Evolutionary conservation across 2,329 filamentous ascomycete species (phyloP).

Genomic region (Sclerotinia nivalis): DNA sequence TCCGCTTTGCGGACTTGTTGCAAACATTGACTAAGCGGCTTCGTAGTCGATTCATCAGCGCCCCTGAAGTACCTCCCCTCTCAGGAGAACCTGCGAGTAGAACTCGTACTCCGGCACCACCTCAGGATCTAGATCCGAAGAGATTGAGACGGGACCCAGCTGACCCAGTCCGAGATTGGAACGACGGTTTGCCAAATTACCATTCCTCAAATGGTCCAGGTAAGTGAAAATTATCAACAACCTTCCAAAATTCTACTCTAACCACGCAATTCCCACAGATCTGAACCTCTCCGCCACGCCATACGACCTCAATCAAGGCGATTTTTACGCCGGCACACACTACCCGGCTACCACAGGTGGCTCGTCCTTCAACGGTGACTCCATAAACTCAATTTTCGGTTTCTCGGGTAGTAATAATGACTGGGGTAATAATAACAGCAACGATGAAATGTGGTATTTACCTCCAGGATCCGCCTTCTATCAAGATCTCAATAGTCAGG

Average conservation of each 20-base stretch:
- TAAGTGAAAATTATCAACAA: constrained; percentile 24
- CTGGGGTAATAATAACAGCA: constrained; percentile 33
- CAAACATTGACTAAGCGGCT: constrained; percentile 74
- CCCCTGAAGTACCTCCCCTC: constrained; percentile 49
- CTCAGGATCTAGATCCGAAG: constrained; percentile 40
- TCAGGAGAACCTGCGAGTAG: constrained; percentile 26
- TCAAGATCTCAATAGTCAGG: constrained; percentile 63
- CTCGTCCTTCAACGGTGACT: constrained; percentile 32
- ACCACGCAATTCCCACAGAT: constrained; percentile 30
- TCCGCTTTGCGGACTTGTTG: constrained; percentile 79
- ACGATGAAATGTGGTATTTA: constrained; percentile 64
- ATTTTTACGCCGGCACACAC: constrained; percentile 52
- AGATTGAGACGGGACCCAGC: constrained; percentile 34
- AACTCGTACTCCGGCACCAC: constrained; percentile 37
- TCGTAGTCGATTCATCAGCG: constrained; percentile 72
- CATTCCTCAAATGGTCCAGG: constrained; percentile 32
- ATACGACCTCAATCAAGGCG: constrained; percentile 57
- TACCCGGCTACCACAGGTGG: constrained; percentile 37
- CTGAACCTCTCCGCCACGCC: constrained; percentile 59
- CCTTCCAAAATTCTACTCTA: constrained; percentile 11
- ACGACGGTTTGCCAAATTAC: constrained; percentile 36
- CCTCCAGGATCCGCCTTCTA: constrained; percentile 64
- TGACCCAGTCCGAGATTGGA: constrained; percentile 38
- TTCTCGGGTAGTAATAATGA: constrained; percentile 27
- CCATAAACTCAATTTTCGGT: constrained; percentile 35